A percentile compares a stretch with the other conserved stretches of the same genome.
Evolutionary conservation across 192 early-diverging fungal species (phyloP).

Genomic region (Backusella westeae): DNA sequence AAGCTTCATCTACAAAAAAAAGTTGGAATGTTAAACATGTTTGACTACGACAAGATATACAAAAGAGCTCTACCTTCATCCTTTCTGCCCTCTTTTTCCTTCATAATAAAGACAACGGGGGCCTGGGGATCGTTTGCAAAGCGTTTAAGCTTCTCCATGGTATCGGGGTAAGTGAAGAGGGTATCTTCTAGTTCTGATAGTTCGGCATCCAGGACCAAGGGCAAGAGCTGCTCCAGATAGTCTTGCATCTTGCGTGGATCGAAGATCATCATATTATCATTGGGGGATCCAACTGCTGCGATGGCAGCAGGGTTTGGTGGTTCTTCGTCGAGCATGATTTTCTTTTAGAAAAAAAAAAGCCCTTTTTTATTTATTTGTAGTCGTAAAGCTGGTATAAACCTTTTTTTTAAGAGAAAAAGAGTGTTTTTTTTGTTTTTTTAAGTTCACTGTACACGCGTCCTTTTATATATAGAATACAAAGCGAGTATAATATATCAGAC

Average conservation of each 20-base stretch:
- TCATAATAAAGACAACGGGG: conserved; percentile 76
- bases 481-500: background rate
- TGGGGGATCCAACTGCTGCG: conserved; percentile 1
- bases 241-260: conserved; percentile 63
- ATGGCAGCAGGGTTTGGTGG: conserved; percentile 11
- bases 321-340: conserved; percentile 32
- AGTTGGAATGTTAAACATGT: background rate
- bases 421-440: background rate
- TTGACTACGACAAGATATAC: background rate
- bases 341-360: background rate
- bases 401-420: background rate
- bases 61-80: conserved; percentile 32
- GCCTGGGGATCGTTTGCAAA: conserved; percentile 76
- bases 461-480: background rate
- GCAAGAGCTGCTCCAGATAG: conserved; percentile 70
- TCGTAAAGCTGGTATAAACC: background rate
- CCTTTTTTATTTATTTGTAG: background rate
- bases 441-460: background rate
- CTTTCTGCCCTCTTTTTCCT: conserved; percentile 59
- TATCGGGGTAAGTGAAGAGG: conserved; percentile 64
- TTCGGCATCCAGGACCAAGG: conserved; percentile 71
- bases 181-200: conserved; percentile 54
- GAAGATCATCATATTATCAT: conserved; percentile 34
- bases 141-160: conserved; percentile 65
- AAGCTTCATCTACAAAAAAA: conserved; percentile 31